Conservation (phyloP, 163 green algal genomes). For the Chloroidium sp. region DNA sequence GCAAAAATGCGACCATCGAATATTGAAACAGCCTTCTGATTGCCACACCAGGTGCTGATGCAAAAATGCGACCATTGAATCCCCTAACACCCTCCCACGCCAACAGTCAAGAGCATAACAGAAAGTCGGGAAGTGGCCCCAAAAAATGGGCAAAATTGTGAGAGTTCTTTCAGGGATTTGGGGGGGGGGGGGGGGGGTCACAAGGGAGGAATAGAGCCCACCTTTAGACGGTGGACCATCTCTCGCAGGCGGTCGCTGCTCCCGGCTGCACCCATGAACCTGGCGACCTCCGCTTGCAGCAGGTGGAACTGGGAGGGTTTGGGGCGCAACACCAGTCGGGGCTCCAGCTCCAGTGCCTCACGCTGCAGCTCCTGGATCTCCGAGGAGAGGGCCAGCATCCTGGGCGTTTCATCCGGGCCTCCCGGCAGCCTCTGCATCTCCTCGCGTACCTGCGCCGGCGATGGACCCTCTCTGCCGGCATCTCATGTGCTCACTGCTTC, state of each 20-base stretch:
- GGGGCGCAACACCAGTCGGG: conserved; percentile 53
- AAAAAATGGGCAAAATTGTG: no score
- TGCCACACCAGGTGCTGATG: not conserved
- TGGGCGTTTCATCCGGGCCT: conserved; percentile 14
- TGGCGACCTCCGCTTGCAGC: conserved; percentile 44
- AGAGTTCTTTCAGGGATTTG: no score
- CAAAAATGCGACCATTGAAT: not conserved
- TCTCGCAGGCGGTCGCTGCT: no score
- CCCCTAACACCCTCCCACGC: conserved; percentile 17
- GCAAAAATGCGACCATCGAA: not conserved
- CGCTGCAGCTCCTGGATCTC: conserved; percentile 8
- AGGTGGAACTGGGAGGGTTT: conserved; percentile 49
- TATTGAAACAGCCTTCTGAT: conserved; percentile 1
- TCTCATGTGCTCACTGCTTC: not conserved
- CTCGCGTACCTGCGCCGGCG: conserved; percentile 21
- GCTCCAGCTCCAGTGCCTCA: conserved; percentile 16
- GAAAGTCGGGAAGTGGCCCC: conserved; percentile 18
- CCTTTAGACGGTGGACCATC: no score
- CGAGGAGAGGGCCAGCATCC: conserved; percentile 8
- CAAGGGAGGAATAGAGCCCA: no score
- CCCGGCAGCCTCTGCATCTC: conserved; percentile 45
- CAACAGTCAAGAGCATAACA: conserved; percentile 20
- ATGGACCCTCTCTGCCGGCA: no score
- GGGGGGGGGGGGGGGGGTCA: no score
- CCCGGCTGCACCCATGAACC: conserved; percentile 29